Evolutionary conservation across 345 rosid genomes (phyloP), one percentile per base, ranked within the genome.

Genomic region (Raphanus raphanistrum): DNA sequence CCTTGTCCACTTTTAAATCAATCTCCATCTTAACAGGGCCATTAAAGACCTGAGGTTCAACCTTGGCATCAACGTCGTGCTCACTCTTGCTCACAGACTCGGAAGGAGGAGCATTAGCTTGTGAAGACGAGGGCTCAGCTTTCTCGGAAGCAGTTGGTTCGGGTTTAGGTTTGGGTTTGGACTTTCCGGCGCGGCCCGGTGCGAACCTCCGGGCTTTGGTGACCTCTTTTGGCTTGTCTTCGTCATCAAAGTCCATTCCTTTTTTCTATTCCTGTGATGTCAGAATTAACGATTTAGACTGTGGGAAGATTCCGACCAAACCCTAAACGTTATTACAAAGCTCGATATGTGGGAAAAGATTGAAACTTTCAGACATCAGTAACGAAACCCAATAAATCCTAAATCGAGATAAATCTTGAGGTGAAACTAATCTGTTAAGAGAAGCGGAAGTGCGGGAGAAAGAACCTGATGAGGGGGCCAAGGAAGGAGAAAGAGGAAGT

Each of bases 241-340:
- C 79, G 57, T 89, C 98, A 68, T 89, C 98, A 17, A 89, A 73
- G 75, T 90, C 95, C 98, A 91, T 90, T 8, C 5, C 58, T 60
- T 60, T 59, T 66, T 50, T 35, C 6, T 45, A 4, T 45, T 59
- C 77, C 73, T 58, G 71, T 63, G 21, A 70, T 59, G 15, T 28
- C 71, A 48, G 25, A 52, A 16, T 11, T 11, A 36, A 29, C 28
- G 45, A 32, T 54, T 21, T 31, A 32, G 15, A 75, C 32, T 43
- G 15, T 41, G 48, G 43, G 1, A 0, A 21, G 21, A 36, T 36
- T 36, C 43, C 43, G 43, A 36, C 16, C 26, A 27, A 62, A 61
- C 60, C 17, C 17, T 28, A 28, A 2, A 15, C 28, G 29, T 61
- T 21, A 29, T 66, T 65, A 38, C 59, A 38, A n/a, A 17, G 41